phyloP scores from a whole-genome alignment of 164 flowering plant species.

The Liriodendron chinense region DNA sequence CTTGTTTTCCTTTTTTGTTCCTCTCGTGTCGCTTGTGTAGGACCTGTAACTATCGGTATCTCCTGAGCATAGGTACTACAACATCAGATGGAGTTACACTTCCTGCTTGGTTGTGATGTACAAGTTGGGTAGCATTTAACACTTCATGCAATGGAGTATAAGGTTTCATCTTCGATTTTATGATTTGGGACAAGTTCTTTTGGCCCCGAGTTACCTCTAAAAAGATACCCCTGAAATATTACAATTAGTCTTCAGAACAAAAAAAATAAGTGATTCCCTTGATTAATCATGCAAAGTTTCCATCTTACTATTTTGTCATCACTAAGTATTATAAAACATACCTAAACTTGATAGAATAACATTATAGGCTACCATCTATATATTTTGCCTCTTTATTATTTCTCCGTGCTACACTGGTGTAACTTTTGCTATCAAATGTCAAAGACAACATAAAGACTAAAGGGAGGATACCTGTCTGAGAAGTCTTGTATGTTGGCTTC shows the following conservation, averaged over 20 bases:
- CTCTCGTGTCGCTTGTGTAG: conserved; percentile 1
- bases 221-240: not conserved
- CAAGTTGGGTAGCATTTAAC: not conserved
- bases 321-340: conserved; percentile 9
- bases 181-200: conserved; percentile 29
- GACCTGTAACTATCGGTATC: not conserved
- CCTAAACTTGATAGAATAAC: conserved; percentile 43
- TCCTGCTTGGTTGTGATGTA: not conserved
- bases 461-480: conserved; percentile 23
- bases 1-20: no score
- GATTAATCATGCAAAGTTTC: not conserved
- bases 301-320: not conserved
- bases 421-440: conserved; percentile 40
- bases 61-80: not conserved
- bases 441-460: conserved; percentile 45
- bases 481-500: conserved; percentile 41
- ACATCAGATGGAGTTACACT: not conserved
- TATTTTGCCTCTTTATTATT: conserved; percentile 72
- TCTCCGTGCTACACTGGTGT: conserved; percentile 32
- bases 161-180: conserved; percentile 44
- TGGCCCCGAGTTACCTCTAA: conserved; percentile 32
- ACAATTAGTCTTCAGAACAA: no score
- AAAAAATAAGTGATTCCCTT: no score
- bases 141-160: conserved; percentile 28
- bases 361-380: conserved; percentile 57